These are phyloP conservation scores for Periconia digitata DNA, from an alignment of 2,329 filamentous ascomycete genomes.

Conservation along the genomic window DNA sequence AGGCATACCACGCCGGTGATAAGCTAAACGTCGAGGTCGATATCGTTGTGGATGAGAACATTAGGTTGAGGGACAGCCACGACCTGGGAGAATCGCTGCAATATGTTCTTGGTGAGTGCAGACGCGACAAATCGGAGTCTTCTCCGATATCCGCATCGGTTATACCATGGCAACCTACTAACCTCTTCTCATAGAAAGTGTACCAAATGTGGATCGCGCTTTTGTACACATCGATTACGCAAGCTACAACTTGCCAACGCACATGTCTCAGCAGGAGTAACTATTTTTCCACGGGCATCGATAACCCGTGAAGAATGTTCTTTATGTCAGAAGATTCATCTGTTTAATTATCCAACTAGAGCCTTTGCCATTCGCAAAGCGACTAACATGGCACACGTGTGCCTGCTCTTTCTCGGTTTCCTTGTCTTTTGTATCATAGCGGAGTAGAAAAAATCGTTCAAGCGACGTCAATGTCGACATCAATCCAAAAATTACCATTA, in stretches of 20 bases:
- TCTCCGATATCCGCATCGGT: neutral
- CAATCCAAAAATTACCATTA: too few species aligned
- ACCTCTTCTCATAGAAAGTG: slow-evolving; percentile 56
- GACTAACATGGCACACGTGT: too few species aligned
- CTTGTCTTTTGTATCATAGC: too few species aligned
- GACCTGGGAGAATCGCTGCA: slow-evolving; percentile 77
- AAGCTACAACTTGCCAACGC: slow-evolving; percentile 53
- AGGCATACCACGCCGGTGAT: slow-evolving; percentile 83
- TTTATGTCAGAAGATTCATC: too few species aligned
- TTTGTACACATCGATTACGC: slow-evolving; percentile 58
- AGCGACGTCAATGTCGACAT: too few species aligned
- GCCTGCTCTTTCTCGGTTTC: too few species aligned
- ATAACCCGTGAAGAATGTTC: too few species aligned
- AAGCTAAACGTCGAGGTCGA: slow-evolving; percentile 84
- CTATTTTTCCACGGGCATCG: too few species aligned
- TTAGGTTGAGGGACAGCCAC: slow-evolving; percentile 76
- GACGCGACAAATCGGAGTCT: too few species aligned
- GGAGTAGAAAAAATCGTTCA: too few species aligned
- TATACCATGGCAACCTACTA: neutral
- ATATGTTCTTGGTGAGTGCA: slow-evolving; percentile 70
- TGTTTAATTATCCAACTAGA: too few species aligned
- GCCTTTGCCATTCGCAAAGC: too few species aligned
- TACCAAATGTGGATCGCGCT: slow-evolving; percentile 68
- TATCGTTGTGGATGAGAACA: slow-evolving; percentile 77
- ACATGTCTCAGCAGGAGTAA: slow-evolving; percentile 52